phyloP scores from a whole-genome alignment of 1,284 basidiomycete species.

The Puccinia triticina region DNA sequence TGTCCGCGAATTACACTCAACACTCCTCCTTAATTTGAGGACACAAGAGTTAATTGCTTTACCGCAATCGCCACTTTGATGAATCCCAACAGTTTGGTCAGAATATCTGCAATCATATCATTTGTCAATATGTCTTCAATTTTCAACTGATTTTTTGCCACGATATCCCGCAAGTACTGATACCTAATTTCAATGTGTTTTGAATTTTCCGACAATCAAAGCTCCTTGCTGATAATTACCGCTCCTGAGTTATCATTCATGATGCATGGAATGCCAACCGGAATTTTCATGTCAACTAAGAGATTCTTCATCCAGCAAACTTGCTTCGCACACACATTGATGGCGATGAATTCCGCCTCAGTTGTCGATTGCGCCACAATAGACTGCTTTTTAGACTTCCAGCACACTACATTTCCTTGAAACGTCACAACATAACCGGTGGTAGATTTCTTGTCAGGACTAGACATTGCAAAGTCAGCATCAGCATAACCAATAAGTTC shows the following conservation, averaged over 20 bases:
- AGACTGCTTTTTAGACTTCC: slow-evolving; percentile 15
- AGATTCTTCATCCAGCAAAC: no score
- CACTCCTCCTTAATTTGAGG: no score
- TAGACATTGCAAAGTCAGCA: slow-evolving; percentile 31
- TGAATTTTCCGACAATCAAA: neutral
- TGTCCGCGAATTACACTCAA: no score
- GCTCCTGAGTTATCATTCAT: no score
- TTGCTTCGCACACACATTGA: no score
- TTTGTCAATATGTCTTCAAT: neutral
- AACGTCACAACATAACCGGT: slow-evolving; percentile 10
- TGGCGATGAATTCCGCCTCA: no score
- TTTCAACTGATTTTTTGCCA: neutral
- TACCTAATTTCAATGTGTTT: slow-evolving; percentile 35
- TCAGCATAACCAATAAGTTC: slow-evolving; percentile 27
- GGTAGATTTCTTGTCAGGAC: no score
- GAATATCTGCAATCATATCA: slow-evolving; percentile 4
- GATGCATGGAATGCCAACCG: no score
- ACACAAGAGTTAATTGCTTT: neutral
- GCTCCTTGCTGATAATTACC: no score
- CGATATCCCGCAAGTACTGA: slow-evolving; percentile 29
- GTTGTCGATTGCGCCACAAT: slow-evolving; percentile 30
- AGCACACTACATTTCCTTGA: neutral
- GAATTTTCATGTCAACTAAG: no score
- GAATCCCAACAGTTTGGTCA: neutral
- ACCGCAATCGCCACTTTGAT: neutral